Evolutionary conservation across 495 filamentous ascomycete genomes (phyloP).

Genomic region (Xylaria flabelliformis): DNA sequence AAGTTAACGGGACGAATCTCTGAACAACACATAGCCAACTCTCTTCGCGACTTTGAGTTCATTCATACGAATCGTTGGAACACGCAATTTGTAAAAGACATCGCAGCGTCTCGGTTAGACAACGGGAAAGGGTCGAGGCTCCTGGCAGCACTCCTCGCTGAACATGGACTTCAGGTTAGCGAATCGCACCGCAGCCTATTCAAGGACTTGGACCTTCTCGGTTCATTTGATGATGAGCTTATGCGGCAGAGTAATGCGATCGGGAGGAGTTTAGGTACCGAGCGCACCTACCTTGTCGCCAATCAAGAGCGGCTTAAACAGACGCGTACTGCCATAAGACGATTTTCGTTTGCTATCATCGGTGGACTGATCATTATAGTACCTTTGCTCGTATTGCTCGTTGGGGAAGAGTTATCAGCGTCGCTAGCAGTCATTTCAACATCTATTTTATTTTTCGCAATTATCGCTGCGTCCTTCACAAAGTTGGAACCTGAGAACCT

Average conservation of each 20-base stretch:
- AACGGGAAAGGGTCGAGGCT: conserved; percentile 1
- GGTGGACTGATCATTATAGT: conserved; percentile 2
- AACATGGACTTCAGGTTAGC: not conserved
- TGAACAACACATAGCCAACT: not conserved
- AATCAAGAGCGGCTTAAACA: not conserved
- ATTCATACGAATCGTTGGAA: conserved; percentile 3
- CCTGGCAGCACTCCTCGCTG: not conserved
- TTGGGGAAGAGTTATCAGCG: not conserved
- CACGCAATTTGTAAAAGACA: not conserved
- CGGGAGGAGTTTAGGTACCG: not conserved
- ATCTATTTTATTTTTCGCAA: not conserved
- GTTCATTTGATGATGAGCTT: not conserved
- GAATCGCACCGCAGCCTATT: not conserved
- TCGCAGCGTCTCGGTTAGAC: not conserved
- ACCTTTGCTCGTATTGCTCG: not conserved
- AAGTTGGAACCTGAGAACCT: not conserved
- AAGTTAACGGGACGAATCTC: not conserved
- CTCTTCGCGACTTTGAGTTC: conserved; percentile 3
- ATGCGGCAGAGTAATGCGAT: conserved; percentile 3
- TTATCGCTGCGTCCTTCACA: not conserved
- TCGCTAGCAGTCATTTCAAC: not conserved
- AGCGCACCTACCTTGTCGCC: not conserved
- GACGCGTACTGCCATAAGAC: not conserved
- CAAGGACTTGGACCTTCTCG: conserved; percentile 4
- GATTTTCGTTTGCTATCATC: not conserved